phyloP scores from a whole-genome alignment of 2,329 filamentous ascomycete genomes.

The Chaetomiaceae sp. region DNA sequence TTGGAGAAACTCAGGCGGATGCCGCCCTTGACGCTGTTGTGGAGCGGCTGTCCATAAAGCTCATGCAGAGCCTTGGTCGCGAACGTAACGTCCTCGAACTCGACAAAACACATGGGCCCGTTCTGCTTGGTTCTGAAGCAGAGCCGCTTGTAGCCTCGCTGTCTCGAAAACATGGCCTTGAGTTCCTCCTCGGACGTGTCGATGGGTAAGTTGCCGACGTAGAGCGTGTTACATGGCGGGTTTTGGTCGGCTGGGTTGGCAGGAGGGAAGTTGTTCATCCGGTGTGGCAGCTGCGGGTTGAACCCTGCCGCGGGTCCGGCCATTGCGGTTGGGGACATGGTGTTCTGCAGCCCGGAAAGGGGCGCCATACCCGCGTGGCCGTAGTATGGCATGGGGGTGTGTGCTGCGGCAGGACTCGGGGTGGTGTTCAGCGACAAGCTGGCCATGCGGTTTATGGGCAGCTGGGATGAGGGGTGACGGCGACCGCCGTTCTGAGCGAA shows the following conservation, averaged over 20 bases:
- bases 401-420: slow-evolving; percentile 51
- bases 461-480: slow-evolving; percentile 65
- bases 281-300: slow-evolving; percentile 44
- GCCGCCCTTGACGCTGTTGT: slow-evolving; percentile 90
- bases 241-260: slow-evolving; percentile 95
- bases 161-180: slow-evolving; percentile 87
- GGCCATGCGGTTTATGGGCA: slow-evolving; percentile 64
- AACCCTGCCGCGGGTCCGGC: slow-evolving; percentile 32
- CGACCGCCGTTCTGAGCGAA: slow-evolving; percentile 69
- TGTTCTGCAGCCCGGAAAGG: slow-evolving; percentile 37
- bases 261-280: slow-evolving; percentile 68
- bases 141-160: slow-evolving; percentile 89
- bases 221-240: slow-evolving; percentile 94
- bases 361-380: slow-evolving; percentile 34
- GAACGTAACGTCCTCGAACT: slow-evolving; percentile 90
- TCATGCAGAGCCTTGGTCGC: slow-evolving; percentile 89
- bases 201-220: slow-evolving; percentile 92
- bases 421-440: slow-evolving; percentile 70
- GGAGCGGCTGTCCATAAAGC: slow-evolving; percentile 78
- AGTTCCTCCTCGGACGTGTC: slow-evolving; percentile 94
- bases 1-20: slow-evolving; percentile 97
- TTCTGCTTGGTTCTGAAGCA: slow-evolving; percentile 94
- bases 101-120: slow-evolving; percentile 97
- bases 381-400: slow-evolving; percentile 50
- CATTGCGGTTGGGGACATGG: slow-evolving; percentile 55